These are phyloP conservation scores for Russula griseocarnosa DNA, from an alignment of 768 basidiomycete species.

Conservation along the genomic window DNA sequence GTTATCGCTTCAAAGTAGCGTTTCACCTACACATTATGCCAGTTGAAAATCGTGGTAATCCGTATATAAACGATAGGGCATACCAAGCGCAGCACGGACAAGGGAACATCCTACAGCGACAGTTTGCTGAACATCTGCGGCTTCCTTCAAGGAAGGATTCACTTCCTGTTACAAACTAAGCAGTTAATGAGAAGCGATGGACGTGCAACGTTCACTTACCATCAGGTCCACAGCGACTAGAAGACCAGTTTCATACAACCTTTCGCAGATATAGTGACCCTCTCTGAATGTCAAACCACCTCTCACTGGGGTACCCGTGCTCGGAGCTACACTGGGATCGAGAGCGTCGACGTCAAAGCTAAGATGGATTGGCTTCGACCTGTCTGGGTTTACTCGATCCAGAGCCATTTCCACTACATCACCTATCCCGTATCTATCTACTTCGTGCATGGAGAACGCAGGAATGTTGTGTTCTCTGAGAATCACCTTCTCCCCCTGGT, in stretches of 20 bases:
- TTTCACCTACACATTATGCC: constrained; percentile 28
- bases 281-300: constrained; percentile 96
- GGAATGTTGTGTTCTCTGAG: constrained; percentile 80
- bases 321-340: constrained; percentile 94
- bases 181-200: constrained; percentile 10
- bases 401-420: constrained; percentile 95
- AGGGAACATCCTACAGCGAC: constrained; percentile 88
- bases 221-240: constrained; percentile 92
- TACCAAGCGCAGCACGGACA: constrained; percentile 77
- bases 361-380: constrained; percentile 85
- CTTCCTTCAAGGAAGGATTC: constrained; percentile 87
- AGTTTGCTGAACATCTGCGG: constrained; percentile 73
- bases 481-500: constrained; percentile 82
- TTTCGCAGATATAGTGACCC: constrained; percentile 97
- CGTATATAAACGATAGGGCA: constrained; percentile 30
- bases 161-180: constrained; percentile 61
- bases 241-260: constrained; percentile 86
- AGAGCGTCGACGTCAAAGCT: constrained; percentile 96
- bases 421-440: constrained; percentile 83
- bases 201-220: constrained; percentile 45
- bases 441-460: constrained; percentile 61
- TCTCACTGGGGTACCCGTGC: constrained; percentile 89
- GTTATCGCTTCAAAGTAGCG: constrained; percentile 27
- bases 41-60: background rate
- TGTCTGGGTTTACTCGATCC: constrained; percentile 84